Evolutionary conservation across 306 rosid species (phyloP).

Genomic region (Echinosophora koreensis): DNA sequence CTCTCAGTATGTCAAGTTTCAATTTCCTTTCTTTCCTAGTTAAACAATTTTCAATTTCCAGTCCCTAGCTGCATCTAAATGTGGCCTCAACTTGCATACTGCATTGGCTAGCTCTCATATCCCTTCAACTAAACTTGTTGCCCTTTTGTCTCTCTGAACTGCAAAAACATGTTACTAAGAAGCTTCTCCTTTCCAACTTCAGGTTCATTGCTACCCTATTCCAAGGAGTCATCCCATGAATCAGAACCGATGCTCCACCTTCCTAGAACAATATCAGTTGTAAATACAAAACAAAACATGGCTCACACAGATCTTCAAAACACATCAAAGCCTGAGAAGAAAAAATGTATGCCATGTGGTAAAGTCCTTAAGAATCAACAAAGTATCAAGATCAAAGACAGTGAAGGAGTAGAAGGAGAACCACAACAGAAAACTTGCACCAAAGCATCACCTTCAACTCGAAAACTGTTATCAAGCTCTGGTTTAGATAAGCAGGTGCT

Average conservation of each 20-base stretch:
- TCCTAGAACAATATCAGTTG: constrained; percentile 54
- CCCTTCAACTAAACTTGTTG: not conserved
- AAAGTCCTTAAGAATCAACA: constrained; percentile 20
- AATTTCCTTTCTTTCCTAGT: not conserved
- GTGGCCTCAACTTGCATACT: not conserved
- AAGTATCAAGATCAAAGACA: constrained; percentile 35
- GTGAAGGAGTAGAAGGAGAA: constrained; percentile 25
- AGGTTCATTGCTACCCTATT: constrained; percentile 60
- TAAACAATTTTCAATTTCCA: not conserved
- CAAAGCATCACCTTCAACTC: constrained; percentile 37
- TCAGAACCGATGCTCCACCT: constrained; percentile 49
- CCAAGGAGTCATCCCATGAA: constrained; percentile 51
- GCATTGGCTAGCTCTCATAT: not conserved
- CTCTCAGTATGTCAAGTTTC: constrained; percentile 10
- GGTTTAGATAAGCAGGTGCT: constrained; percentile 51
- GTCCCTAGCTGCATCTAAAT: not conserved
- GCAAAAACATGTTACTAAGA: constrained; percentile 67
- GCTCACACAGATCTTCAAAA: constrained; percentile 40
- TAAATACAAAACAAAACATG: constrained; percentile 38
- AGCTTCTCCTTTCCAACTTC: constrained; percentile 66
- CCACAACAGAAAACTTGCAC: constrained; percentile 25
- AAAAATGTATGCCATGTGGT: constrained; percentile 3
- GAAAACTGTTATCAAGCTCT: constrained; percentile 59
- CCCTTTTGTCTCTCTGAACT: not conserved
- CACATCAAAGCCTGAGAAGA: constrained; percentile 44